phyloP scores from a whole-genome alignment of 768 basidiomycete species.

The Phaeotremella fagi region DNA sequence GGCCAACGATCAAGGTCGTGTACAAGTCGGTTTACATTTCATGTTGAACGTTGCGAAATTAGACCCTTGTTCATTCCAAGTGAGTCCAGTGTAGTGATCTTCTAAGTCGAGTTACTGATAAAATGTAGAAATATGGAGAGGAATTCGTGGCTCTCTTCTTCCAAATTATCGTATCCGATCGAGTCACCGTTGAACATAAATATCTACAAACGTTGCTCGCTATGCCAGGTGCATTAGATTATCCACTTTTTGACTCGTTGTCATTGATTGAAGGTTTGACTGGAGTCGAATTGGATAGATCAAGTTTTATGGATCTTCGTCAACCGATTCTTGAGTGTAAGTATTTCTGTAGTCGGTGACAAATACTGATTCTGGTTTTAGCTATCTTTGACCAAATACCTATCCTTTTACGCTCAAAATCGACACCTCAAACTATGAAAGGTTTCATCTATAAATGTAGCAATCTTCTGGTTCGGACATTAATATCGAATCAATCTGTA shows the following conservation, averaged over 20 bases:
- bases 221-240: conserved; percentile 55
- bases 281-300: conserved; percentile 25
- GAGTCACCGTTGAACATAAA: conserved; percentile 57
- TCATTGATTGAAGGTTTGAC: conserved; percentile 8
- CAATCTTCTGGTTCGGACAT: conserved; percentile 55
- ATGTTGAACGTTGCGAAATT: conserved; percentile 52
- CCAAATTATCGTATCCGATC: conserved; percentile 54
- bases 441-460: conserved; percentile 40
- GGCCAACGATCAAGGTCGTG: conserved; percentile 54
- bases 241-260: conserved; percentile 46
- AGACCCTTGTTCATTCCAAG: conserved; percentile 61
- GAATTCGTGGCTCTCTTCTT: conserved; percentile 58
- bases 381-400: conserved; percentile 55
- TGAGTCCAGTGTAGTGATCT: too few species aligned
- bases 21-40: conserved; percentile 62
- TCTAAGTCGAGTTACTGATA: too few species aligned
- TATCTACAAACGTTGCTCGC: conserved; percentile 59
- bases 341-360: conserved; percentile 13
- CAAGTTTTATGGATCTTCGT: conserved; percentile 47
- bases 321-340: conserved; percentile 50
- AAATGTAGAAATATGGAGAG: conserved; percentile 52
- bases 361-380: conserved; percentile 25
- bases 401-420: conserved; percentile 40
- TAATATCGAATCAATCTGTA: conserved; percentile 56
- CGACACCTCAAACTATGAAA: conserved; percentile 27